These are phyloP conservation scores for Solanum okadae DNA, from an alignment of 257 asterid species.

Conservation along the genomic window DNA sequence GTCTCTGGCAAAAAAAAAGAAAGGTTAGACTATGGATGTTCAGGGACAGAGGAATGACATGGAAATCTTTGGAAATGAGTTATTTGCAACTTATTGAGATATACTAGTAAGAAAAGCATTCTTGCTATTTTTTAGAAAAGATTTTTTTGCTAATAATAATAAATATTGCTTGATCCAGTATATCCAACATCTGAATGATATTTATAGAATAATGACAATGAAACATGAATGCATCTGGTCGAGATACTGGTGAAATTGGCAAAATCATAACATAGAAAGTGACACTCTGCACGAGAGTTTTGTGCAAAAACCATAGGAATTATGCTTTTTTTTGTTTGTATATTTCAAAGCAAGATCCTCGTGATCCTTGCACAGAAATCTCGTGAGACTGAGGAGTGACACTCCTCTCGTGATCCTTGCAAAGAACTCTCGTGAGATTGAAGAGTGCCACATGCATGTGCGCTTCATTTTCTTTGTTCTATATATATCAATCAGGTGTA, in stretches of 20 bases:
- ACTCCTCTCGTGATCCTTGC: no score
- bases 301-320: not conserved
- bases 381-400: not conserved
- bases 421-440: no score
- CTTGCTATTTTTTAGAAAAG: no score
- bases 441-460: not conserved
- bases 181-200: not conserved
- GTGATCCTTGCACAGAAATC: not conserved
- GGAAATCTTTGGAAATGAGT: no score
- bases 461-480: no score
- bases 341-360: not conserved
- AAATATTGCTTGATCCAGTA: not conserved
- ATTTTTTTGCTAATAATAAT: no score
- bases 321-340: no score
- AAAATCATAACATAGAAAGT: not conserved
- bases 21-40: not conserved
- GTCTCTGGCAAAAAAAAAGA: not conserved
- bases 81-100: no score
- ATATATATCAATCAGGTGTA: no score
- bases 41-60: not conserved
- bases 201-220: not conserved
- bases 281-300: not conserved
- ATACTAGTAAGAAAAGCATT: no score
- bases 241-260: not conserved
- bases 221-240: not conserved